Percentiles rank a stretch among this genome's conserved stretches.
Evolutionary conservation across 495 filamentous ascomycete species (phyloP).

Genomic region (Lasiosphaeris hirsuta): DNA sequence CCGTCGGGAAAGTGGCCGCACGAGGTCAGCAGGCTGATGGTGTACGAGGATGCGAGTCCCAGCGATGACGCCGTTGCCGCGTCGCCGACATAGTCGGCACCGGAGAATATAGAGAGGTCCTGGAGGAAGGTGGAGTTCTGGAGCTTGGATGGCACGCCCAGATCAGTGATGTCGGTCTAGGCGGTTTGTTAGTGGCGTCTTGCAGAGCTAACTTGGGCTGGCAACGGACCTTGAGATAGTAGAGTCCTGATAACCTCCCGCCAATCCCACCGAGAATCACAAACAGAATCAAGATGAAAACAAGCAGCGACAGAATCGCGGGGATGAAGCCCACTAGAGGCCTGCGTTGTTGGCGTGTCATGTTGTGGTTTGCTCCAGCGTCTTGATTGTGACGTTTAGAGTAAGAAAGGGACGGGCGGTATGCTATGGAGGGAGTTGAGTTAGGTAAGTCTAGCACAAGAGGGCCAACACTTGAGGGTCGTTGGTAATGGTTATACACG

Average conservation of each 20-base stretch:
- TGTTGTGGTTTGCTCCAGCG: background rate
- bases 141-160: conserved; percentile 31
- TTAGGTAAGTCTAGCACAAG: too few species aligned
- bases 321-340: conserved; percentile 12
- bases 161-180: conserved; percentile 29
- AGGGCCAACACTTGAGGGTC: too few species aligned
- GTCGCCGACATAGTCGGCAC: conserved; percentile 31
- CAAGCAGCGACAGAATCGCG: conserved; percentile 23
- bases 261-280: conserved; percentile 30
- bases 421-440: too few species aligned
- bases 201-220: background rate
- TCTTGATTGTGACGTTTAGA: background rate
- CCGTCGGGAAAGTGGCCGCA: conserved; percentile 28
- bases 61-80: conserved; percentile 26
- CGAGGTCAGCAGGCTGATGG: conserved; percentile 32
- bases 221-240: conserved; percentile 32
- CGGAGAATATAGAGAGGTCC: conserved; percentile 30
- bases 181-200: background rate
- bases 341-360: conserved; percentile 8
- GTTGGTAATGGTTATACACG: too few species aligned
- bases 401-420: background rate
- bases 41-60: conserved; percentile 30
- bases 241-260: conserved; percentile 15
- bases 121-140: conserved; percentile 26
- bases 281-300: conserved; percentile 26